Base-by-base conservation (phyloP, 352 stramenopile species). In the Phytophthora lateralis region DNA sequence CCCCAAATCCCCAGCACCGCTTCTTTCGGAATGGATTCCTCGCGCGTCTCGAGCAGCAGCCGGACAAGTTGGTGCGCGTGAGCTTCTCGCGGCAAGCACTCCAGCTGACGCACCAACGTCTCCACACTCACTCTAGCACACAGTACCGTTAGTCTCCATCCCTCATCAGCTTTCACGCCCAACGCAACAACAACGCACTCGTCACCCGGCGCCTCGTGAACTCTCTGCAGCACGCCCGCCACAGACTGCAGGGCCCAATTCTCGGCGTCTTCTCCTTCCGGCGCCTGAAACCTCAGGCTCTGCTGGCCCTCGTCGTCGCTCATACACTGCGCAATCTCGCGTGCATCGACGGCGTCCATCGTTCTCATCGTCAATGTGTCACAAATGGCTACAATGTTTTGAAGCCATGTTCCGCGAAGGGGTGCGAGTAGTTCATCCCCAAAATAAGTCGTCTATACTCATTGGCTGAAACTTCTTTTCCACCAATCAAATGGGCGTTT, bases 1-100 rank as follows among this genome's bases (percentile, higher is more conserved):
- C 60, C 73, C 76, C 79, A 89, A 43, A 89, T 78, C 21, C 69
- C 73, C 15, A 81, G 61, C 34, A 87, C 69, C 5, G 76, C 79
- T 26, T 85, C 62, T 27, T 76, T 76, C 9, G 79, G 79, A 1
- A 81, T 75, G 43, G 69, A 81, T 54, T 84, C 70, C 48, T 89
- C 79, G 24, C 68, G 54, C 17, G 82, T 54, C 17, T 84, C 77
- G 4, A 75, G 61, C n/a, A 89, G 53, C 26, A 89, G 35, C n/a
- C 72, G 66, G 14, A 85, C 60, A 20, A 89, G 67, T 37, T 71
- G 60, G n/a, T 69, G 42, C 1, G 62, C 64, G 39, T 69, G 69
- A 15, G 63, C 56, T 12, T 85, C 69, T 27, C 54, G 50, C 8
- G 76, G 76, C 12, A 89, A 55, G 27, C 44, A 49, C 51, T 64